phyloP scores from a whole-genome alignment of 768 basidiomycete species.

The Boletus tylopilopsis region DNA sequence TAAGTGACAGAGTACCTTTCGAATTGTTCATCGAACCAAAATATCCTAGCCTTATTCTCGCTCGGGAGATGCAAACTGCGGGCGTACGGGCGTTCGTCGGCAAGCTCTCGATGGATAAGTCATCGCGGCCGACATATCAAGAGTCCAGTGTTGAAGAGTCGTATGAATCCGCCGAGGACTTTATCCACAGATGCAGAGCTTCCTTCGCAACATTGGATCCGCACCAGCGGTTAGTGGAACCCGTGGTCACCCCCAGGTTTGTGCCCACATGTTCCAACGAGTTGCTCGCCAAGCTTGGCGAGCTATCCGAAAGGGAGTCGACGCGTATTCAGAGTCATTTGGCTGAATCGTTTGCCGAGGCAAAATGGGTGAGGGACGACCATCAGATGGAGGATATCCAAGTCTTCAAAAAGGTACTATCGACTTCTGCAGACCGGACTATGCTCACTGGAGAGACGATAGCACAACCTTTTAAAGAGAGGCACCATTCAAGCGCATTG shows the following conservation, averaged over 20 bases:
- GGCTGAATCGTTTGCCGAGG: constrained; percentile 74
- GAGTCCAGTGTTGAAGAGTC: constrained; percentile 55
- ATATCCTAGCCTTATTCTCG: constrained; percentile 64
- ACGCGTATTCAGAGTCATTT: constrained; percentile 77
- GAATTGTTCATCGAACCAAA: neutral
- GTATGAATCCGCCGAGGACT: constrained; percentile 48
- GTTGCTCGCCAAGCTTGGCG: constrained; percentile 59
- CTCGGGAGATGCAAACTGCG: constrained; percentile 62
- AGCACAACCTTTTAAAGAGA: constrained; percentile 59
- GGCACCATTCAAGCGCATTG: constrained; percentile 85
- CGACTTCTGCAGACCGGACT: neutral
- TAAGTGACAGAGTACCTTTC: constrained; percentile 32
- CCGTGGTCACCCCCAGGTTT: constrained; percentile 86
- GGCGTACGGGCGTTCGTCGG: constrained; percentile 84
- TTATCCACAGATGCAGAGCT: constrained; percentile 49
- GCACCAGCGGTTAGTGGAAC: constrained; percentile 59
- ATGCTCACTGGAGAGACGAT: constrained; percentile 11
- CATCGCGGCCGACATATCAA: constrained; percentile 64
- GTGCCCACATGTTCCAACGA: constrained; percentile 83
- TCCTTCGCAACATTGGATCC: constrained; percentile 38
- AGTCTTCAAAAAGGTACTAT: constrained; percentile 62
- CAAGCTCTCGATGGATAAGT: constrained; percentile 88
- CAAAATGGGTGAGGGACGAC: constrained; percentile 63
- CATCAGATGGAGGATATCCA: constrained; percentile 68
- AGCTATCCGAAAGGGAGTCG: constrained; percentile 43